Conservation (phyloP, 2,329 filamentous ascomycete species). For the Arthrobotrys sphaeroides region DNA sequence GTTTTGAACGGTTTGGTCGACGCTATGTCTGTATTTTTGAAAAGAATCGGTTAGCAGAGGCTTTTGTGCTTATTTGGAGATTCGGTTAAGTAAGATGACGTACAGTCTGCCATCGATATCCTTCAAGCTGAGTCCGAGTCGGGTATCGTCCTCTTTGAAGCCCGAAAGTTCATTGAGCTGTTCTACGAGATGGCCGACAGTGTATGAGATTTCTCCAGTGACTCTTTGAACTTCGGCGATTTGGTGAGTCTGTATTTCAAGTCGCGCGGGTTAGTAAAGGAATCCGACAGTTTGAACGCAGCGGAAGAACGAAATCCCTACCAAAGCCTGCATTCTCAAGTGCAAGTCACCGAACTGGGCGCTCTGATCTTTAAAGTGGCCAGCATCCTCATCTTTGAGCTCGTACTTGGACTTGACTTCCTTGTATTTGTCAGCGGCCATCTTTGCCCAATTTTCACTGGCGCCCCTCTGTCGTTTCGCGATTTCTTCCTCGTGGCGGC, state of each 20-base stretch:
- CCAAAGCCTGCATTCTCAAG: conserved; percentile 77
- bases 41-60: background rate
- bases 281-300: background rate
- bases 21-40: conserved; percentile 7
- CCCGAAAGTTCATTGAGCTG: conserved; percentile 8
- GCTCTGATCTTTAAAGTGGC: conserved; percentile 62
- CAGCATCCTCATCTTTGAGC: conserved; percentile 63
- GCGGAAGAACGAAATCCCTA: background rate
- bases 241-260: conserved; percentile 62
- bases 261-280: conserved; percentile 68
- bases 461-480: conserved; percentile 57
- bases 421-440: conserved; percentile 62
- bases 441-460: conserved; percentile 60
- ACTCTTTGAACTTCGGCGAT: conserved; percentile 51
- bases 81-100: background rate
- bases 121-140: conserved; percentile 15
- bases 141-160: background rate
- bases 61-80: background rate
- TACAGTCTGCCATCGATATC: conserved; percentile 30
- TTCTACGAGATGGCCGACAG: conserved; percentile 3
- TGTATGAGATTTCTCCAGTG: conserved; percentile 33
- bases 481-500: conserved; percentile 53
- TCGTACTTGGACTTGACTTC: conserved; percentile 59
- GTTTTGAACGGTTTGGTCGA: conserved; percentile 30
- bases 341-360: conserved; percentile 84